Conservation (phyloP, 2,329 filamentous ascomycete species). For the Talaromyces islandicus region DNA sequence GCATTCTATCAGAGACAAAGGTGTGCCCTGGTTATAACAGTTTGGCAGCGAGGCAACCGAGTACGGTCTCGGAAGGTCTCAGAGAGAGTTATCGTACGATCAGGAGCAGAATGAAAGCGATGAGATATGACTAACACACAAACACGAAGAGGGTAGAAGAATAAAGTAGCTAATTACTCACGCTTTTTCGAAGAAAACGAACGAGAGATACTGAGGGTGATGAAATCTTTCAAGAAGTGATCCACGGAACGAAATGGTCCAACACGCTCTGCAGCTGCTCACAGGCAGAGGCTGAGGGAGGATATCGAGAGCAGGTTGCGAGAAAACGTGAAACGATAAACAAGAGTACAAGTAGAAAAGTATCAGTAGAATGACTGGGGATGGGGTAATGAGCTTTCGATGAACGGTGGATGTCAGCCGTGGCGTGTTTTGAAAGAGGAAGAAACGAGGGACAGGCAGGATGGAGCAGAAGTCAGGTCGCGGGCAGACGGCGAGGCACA, state of each 20-base stretch:
- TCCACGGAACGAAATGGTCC: background rate
- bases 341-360: slow-evolving; percentile 14
- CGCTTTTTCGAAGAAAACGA: background rate
- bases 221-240: background rate
- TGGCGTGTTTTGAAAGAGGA: slow-evolving; percentile 30
- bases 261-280: background rate
- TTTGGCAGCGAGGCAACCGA: background rate
- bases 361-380: slow-evolving; percentile 34
- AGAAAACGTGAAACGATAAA: slow-evolving; percentile 6
- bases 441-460: slow-evolving; percentile 17
- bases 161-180: background rate
- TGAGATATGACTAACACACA: background rate
- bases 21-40: background rate
- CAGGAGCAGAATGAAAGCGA: background rate
- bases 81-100: background rate
- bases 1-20: background rate
- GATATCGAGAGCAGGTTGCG: slow-evolving; percentile 4
- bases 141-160: background rate
- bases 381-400: slow-evolving; percentile 47
- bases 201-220: background rate
- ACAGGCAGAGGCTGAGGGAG: background rate
- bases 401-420: slow-evolving; percentile 49
- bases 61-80: background rate
- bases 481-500: background rate
- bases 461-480: slow-evolving; percentile 6